Evolutionary conservation across 176 grass and related monocot genomes (phyloP).

Genomic region (Coix lacrymajobi): DNA sequence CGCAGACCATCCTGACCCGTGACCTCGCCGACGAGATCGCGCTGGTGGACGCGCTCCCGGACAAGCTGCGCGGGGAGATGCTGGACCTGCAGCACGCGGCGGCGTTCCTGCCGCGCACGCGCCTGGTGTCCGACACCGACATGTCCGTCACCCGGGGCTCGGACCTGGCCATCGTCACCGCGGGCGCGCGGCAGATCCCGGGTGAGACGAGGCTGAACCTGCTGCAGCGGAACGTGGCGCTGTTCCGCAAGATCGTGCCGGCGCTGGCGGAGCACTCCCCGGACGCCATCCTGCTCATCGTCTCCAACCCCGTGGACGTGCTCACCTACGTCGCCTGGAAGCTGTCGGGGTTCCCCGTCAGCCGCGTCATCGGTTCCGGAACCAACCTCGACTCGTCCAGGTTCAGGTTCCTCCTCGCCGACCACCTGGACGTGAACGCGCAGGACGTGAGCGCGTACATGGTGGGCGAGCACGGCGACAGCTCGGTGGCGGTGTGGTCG

Average conservation of each 20-base stretch:
- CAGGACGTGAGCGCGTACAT: conserved; percentile 74
- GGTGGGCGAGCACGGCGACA: conserved; percentile 80
- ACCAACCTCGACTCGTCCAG: conserved; percentile 71
- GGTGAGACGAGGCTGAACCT: conserved; percentile 57
- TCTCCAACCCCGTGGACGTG: conserved; percentile 72
- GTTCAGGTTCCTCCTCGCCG: conserved; percentile 54
- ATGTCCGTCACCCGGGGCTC: conserved; percentile 34
- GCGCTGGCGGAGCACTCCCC: conserved; percentile 47
- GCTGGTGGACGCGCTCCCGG: conserved; percentile 60
- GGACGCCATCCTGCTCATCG: conserved; percentile 53
- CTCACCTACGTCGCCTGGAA: conserved; percentile 72
- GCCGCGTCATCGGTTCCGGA: conserved; percentile 63
- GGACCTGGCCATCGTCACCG: conserved; percentile 66
- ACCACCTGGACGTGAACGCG: conserved; percentile 56
- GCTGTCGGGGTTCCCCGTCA: conserved; percentile 64
- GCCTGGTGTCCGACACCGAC: conserved; percentile 52
- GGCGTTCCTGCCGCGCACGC: conserved; percentile 74
- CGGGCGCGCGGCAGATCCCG: conserved; percentile 59
- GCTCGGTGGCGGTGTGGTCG: conserved; percentile 83
- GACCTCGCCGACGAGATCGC: conserved; percentile 85
- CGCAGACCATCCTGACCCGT: conserved; percentile 86
- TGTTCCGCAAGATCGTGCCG: conserved; percentile 66
- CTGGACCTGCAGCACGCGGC: conserved; percentile 95
- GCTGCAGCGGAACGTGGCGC: conserved; percentile 57
- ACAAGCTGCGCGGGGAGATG: conserved; percentile 88